Conservation (phyloP, 495 filamentous ascomycete genomes). For the Penicillium alfredii region DNA sequence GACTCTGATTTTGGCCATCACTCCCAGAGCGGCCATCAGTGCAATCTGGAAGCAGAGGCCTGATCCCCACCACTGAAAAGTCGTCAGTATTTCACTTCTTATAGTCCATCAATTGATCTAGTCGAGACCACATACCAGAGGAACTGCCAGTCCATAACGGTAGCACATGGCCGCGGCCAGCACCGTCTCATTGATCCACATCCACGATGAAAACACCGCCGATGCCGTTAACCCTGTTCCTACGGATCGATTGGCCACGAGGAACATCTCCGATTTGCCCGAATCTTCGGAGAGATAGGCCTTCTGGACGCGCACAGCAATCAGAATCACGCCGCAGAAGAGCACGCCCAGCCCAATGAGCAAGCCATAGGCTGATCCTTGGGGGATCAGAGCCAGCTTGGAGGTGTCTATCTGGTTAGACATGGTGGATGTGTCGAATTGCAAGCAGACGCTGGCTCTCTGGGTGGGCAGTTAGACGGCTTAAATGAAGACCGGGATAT, state of each 20-base stretch:
- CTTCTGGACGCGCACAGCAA: conserved; percentile 38
- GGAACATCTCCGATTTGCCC: conserved; percentile 47
- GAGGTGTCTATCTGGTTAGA: conserved; percentile 48
- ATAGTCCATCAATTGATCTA: neutral
- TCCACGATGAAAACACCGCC: conserved; percentile 45
- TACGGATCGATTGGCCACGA: conserved; percentile 46
- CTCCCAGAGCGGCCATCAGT: conserved; percentile 34
- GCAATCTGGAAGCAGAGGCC: conserved; percentile 38
- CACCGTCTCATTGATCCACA: conserved; percentile 45
- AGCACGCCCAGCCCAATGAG: conserved; percentile 38
- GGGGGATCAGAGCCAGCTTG: conserved; percentile 26
- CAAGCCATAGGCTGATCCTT: conserved; percentile 41
- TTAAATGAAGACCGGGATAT: no score
- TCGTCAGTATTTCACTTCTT: no score
- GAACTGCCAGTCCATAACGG: conserved; percentile 31
- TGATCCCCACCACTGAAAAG: conserved; percentile 33
- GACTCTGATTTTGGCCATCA: conserved; percentile 41
- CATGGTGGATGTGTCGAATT: no score
- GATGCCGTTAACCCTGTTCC: conserved; percentile 45
- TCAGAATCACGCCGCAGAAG: conserved; percentile 38
- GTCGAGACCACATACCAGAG: conserved; percentile 20
- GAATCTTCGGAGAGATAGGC: conserved; percentile 41
- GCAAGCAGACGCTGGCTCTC: no score
- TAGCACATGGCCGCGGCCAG: conserved; percentile 37
- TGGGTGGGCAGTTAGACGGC: no score